Base-by-base conservation (phyloP, 2,329 filamentous ascomycete species). In the Coniochaeta sp. region DNA sequence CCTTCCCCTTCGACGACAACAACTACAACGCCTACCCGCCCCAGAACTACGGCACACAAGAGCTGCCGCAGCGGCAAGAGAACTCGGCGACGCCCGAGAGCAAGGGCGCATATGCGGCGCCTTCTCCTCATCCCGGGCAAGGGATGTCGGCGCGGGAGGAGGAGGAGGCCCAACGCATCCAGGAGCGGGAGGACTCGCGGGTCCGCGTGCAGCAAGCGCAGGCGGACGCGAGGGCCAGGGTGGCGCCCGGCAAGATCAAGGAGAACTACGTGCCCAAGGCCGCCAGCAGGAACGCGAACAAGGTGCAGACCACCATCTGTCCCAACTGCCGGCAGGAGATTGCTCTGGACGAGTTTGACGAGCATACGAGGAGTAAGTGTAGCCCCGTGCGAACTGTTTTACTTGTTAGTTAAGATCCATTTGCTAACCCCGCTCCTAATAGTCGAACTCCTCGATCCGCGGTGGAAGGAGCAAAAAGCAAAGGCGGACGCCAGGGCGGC, bases 381-480 rank as follows among this genome's bases (percentile, higher is more conserved):
- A n/a, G n/a, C 36, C 52, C 17, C 7, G 16, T 19, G 26, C 22
- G 16, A 19, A 34, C 24, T 30, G 28, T 57, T 26, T 4, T n/a
- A n/a, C n/a, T n/a, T n/a, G n/a, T 19, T 56, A 55, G 38, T 16
- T 9, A 42, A 44, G 56, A 34, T 58, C 26, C 32, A 26, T 10
- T 60, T 62, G 63, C 74, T 82, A 73, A 80, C 66, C n/a, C n/a
- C n/a, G 32, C 5, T 19, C 22, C 58, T 17, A 77, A 40, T 47
- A 89, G 89, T 98, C 71, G 93, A 98, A 75, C 82, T 97, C 55
- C 83, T 97, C 61, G 93, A 98, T 71, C 93, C 93, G 0, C 85
- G 89, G 61, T 98, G 93, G 93, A 96, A 96, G 72, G 93, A 97
- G 71, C 93, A 98, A 72, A 91, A 92, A 66, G 89, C 90, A 61